Evolutionary conservation across 164 flowering plant genomes (phyloP), one percentile per base, ranked within the genome.

Genomic region (Kalanchoe fedtschenkoi): DNA sequence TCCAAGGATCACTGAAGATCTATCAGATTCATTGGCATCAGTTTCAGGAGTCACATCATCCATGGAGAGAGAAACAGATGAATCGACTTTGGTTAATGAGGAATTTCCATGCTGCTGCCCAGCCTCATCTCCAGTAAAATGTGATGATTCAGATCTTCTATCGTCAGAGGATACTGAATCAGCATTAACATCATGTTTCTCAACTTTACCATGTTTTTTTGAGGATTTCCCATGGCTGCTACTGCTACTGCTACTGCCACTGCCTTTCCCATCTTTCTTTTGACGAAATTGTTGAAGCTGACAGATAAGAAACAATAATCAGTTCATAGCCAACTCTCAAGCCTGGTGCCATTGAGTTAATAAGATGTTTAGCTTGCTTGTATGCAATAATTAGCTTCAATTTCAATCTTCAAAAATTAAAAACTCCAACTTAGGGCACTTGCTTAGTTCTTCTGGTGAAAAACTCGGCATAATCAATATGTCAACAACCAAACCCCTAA

Each of bases 271-370:
- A 39, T 81, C 92, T 72, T 88, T 90, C 76, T 86, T 93, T 71
- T 93, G 82, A 38, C 91, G 88, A 74, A 62, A 95, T 73, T 95
- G 97, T 75, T 83, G 89, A 57, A 88, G 84, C 99, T 93, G 85
- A 60, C 26, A 65, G 32, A 11, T 64, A 17, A 57, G 62, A 34
- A 67, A 13, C 15, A 57, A 5, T 19, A 11, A 44, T n/a, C 21
- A 15, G 32, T 26, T 51, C 26, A 51, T 16, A 10, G 32, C 11
- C 39, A 47, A n/a, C n/a, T n/a, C n/a, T n/a, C n/a, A n/a, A n/a
- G 29, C 24, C 4, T 19, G 24, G 7, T 44, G 9, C 5, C 53
- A 47, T 47, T 29, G 56, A 56, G 26, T 32, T 55, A 58, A 55
- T 34, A 47, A 21, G 14, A 65, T 29, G 15, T 26, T 16, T 10